Conservation (phyloP, 176 grass and related monocot genomes). For the Lolium perenne region DNA sequence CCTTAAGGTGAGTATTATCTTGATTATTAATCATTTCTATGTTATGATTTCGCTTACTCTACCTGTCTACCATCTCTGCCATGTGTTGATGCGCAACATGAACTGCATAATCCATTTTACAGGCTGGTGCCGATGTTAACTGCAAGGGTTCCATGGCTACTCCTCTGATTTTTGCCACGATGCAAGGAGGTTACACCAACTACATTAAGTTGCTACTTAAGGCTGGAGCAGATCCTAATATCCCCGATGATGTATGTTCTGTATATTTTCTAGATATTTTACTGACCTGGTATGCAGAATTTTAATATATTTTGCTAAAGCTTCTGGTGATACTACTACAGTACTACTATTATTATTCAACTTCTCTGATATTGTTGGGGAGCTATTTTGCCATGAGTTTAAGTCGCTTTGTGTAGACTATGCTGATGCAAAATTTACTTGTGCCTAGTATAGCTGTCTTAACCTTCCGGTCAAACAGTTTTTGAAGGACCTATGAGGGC, state of each 20-base stretch:
- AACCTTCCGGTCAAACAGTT: background rate
- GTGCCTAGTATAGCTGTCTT: background rate
- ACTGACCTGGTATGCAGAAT: background rate
- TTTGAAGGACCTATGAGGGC: background rate
- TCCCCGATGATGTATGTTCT: constrained; percentile 35
- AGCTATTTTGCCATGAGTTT: constrained; percentile 9
- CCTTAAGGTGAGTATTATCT: constrained; percentile 42
- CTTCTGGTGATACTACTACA: background rate
- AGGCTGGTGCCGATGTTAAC: constrained; percentile 56
- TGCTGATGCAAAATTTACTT: background rate
- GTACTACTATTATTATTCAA: background rate
- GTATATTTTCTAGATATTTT: constrained; percentile 19
- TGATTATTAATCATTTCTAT: background rate
- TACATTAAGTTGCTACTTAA: constrained; percentile 25
- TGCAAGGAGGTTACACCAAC: constrained; percentile 27
- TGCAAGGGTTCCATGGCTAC: background rate
- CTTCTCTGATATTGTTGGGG: background rate
- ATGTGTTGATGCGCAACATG: background rate
- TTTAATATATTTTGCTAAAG: background rate
- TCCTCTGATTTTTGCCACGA: constrained; percentile 30
- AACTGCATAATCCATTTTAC: constrained; percentile 25
- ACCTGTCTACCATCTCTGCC: background rate
- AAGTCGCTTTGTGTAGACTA: constrained; percentile 8
- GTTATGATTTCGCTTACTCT: constrained; percentile 10
- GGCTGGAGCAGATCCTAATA: too few species aligned